Evolutionary conservation across 768 basidiomycete species (phyloP), one percentile per base, ranked within the genome.

Genomic region (Auriscalpium vulgare): DNA sequence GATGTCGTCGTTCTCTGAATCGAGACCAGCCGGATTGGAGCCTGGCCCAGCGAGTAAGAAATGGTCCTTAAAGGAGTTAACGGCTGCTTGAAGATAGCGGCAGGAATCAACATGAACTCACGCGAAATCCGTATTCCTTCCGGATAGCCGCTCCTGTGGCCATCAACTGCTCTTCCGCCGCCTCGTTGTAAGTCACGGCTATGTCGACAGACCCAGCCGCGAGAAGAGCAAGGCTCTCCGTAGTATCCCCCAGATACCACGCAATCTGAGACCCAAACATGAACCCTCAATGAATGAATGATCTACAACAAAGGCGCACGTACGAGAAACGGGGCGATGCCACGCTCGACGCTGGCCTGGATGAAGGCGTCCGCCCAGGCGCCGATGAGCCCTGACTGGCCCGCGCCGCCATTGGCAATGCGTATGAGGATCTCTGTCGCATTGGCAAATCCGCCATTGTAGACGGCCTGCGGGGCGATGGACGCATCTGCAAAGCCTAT

Each of bases 241-340:
- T 82, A 7, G 79, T 81, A 59, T 82, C 81, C 4, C 78, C 79
- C 23, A 81, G 67, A 63, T 78, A 78, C 81, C 81, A 82, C 8
- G 70, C 80, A 23, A 82, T 73, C 80, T 82, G 52, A 11, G 23
- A 52, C 23, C 11, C 21, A 4, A 4, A 13, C 40, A 43, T 43
- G 11, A 43, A n/a, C n/a, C 40, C 4, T n/a, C 16, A 13, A 48
- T n/a, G n/a, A 45, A 50, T 14, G 37, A 23, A 45, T 45, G 17
- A 54, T 40, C 10, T 3, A 5, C 29, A 29, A 7, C 40, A 43
- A 4, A 29, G 29, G 40, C 40, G 40, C 40, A 43, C 62, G 36
- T 38, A 77, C 77, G 54, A 67, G 46, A 54, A 76, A 74, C 10
- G 69, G 68, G 40, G 65, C 58, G 51, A 50, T 59, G 51, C 71